Conservation (phyloP, 768 basidiomycete species). For the Clitopilus hobsonii region DNA sequence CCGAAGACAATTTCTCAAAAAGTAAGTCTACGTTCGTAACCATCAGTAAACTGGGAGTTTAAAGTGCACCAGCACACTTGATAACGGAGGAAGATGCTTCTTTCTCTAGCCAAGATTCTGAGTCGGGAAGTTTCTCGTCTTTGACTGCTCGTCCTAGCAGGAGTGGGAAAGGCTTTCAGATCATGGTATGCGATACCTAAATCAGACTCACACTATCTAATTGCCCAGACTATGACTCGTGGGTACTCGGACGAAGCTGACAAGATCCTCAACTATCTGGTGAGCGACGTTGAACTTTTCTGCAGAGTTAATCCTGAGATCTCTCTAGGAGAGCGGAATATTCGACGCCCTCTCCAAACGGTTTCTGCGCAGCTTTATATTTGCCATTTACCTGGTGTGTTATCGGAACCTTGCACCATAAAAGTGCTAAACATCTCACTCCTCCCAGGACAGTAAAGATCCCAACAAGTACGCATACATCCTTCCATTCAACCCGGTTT, state of each 20-base stretch:
- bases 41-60: neutral
- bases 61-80: slow-evolving; percentile 42
- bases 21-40: slow-evolving; percentile 30
- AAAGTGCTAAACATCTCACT: neutral
- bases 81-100: slow-evolving; percentile 43
- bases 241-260: slow-evolving; percentile 84
- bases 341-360: slow-evolving; percentile 83
- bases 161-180: slow-evolving; percentile 60
- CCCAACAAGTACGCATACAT: slow-evolving; percentile 59
- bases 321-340: slow-evolving; percentile 71
- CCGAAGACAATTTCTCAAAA: slow-evolving; percentile 74
- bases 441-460: slow-evolving; percentile 69
- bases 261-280: slow-evolving; percentile 76
- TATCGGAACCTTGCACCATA: neutral
- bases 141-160: slow-evolving; percentile 29
- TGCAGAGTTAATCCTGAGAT: too few species aligned
- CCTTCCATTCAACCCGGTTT: slow-evolving; percentile 4
- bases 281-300: too few species aligned
- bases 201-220: too few species aligned
- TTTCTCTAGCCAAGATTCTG: slow-evolving; percentile 22
- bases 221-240: slow-evolving; percentile 62
- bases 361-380: slow-evolving; percentile 82
- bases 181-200: slow-evolving; percentile 42
- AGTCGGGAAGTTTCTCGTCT: slow-evolving; percentile 33
- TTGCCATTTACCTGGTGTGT: slow-evolving; percentile 77